phyloP scores from a whole-genome alignment of 2,329 filamentous ascomycete species.

The Aspergillus pseudoglaucus region DNA sequence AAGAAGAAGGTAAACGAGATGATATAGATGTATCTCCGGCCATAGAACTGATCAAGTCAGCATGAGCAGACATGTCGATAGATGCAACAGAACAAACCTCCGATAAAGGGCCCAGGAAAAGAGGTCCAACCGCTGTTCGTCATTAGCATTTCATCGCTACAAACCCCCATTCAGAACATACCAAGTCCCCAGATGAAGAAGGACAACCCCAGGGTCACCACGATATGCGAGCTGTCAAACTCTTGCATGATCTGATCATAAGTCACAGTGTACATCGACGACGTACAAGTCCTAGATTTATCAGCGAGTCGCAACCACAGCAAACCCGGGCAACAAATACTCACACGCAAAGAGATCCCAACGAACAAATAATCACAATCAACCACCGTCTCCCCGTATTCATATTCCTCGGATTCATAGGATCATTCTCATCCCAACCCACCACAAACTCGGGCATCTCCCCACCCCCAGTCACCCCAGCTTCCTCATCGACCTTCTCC shows the following conservation, averaged over 20 bases:
- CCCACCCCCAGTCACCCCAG: constrained; percentile 15
- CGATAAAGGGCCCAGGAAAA: constrained; percentile 58
- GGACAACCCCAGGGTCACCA: constrained; percentile 74
- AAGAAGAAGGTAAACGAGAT: constrained; percentile 66
- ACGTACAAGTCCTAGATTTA: constrained; percentile 64
- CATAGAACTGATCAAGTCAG: constrained; percentile 58
- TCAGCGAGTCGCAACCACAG: constrained; percentile 1
- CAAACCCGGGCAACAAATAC: constrained; percentile 22
- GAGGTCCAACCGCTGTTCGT: constrained; percentile 49
- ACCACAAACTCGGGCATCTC: constrained; percentile 55
- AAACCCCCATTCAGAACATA: constrained; percentile 14
- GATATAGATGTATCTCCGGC: constrained; percentile 74
- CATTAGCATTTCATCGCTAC: not conserved
- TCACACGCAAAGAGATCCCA: constrained; percentile 76
- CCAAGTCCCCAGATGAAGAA: constrained; percentile 74
- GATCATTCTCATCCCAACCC: constrained; percentile 68
- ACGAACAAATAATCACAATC: constrained; percentile 67
- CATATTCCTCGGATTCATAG: constrained; percentile 67
- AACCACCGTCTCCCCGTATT: constrained; percentile 64
- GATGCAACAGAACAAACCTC: constrained; percentile 36
- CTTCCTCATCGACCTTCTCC: constrained; percentile 8
- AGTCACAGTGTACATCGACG: constrained; percentile 81
- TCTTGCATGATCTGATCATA: constrained; percentile 71
- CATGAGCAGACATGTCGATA: not conserved
- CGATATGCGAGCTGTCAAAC: constrained; percentile 62